Evolutionary conservation across 768 basidiomycete genomes (phyloP), one percentile per base, ranked within the genome.

Genomic region (Boletus rubropictus): DNA sequence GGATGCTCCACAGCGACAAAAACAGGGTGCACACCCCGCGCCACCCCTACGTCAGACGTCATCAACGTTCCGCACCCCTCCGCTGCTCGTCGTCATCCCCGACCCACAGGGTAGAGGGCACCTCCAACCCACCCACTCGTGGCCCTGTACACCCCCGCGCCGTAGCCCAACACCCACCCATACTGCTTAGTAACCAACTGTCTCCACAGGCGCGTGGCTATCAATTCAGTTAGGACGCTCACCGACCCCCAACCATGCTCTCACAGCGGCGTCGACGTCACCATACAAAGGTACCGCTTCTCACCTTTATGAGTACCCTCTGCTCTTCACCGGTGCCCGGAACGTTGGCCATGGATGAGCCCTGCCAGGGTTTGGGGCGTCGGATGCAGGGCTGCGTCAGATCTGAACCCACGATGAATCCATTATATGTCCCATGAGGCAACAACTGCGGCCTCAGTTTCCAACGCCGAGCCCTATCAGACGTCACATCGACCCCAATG

Each of bases 31-130:
- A 52, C 53, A 54, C 64, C 47, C 52, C 41, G 61, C 64, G 65
- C 63, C 65, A 64, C 62, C 34, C 45, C 57, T 42, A 53, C 50
- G 54, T 65, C 61, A 63, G 63, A 65, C 65, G 61, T 65, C 63
- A 65, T 28, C n/a, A n/a, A 28, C 27, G 11, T 64, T 40, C 38
- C 15, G 41, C 28, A 15, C 29, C 10, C 21, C 21, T 32, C 29
- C 21, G 28, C 40, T 42, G 14, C 18, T 15, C 41, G 12, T 15
- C 28, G 12, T 21, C 28, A 24, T 27, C 39, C 25, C 39, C 39
- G 39, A 29, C 28, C 11, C 37, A 9, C 40, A 15, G 41, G 41
- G 41, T 17, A 21, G 12, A 42, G 40, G 40, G 40, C 28, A 3
- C n/a, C 12, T 8, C 38, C 15, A n/a, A 9, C 7, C 33, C 33